Evolutionary conservation across 2,329 filamentous ascomycete species (phyloP), one percentile per base, ranked within the genome.

Genomic region (Verticillium zaregamsianum): DNA sequence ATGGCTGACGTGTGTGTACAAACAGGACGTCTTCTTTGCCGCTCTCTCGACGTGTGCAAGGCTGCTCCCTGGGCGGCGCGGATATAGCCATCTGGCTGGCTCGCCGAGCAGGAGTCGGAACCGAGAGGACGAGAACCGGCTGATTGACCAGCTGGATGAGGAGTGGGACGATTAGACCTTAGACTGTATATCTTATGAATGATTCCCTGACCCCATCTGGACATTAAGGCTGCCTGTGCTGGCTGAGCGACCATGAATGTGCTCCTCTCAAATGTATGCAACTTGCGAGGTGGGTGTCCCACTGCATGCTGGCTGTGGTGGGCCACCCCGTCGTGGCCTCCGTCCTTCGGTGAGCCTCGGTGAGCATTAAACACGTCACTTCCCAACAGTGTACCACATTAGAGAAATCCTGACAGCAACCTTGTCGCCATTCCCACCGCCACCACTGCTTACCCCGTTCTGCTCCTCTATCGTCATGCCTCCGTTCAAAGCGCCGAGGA

Each of bases 111-210:
- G 81, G 61, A 75, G 78, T 64, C 73, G 81, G 67, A 80, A 80
- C 69, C 74, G 82, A 61, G 94, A 97, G 63, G 93, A 93, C 61
- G 95, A 98, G 77, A 97, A 98, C 75, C 82, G 93, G 65, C 78
- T 98, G 68, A 98, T 99, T 73, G 94, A 98, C 74, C 92, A 97
- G 75, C 81, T 97, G 63, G 95, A 98, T 70, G 94, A 98, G 74
- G 93, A 97, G 73, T 98, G 94, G 94, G 93, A 97, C 68, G 93
- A 97, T 66, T 88, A 70, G 60, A 52, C 58, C 20, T n/a, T 52
- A 52, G 45, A 52, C 45, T 52, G 45, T 52, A 52, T 52, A 52
- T 23, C 20, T 23, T 52, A 23, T 23, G 45, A 52, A 52, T 52
- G 45, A 52, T 52, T 25, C n/a, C 11, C n/a, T 45, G 39, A n/a